phyloP scores from a whole-genome alignment of 805 yeast genomes.

The Babjeviella inositovora region DNA sequence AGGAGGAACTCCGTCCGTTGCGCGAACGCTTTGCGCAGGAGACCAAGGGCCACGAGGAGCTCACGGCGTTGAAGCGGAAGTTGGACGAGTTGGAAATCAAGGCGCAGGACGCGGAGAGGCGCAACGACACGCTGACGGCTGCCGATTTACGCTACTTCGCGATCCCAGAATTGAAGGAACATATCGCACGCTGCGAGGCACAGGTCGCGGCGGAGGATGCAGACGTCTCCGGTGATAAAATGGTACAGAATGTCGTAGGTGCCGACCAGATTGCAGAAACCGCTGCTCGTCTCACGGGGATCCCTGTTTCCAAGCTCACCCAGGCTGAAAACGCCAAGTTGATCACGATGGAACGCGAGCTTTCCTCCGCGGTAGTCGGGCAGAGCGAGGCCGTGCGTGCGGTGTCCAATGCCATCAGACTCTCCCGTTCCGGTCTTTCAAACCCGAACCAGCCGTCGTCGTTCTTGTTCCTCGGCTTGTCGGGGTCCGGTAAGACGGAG shows the following conservation, averaged over 20 bases:
- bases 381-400: conserved; percentile 94
- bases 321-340: conserved; percentile 92
- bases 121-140: conserved; percentile 85
- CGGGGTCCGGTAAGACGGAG: conserved; percentile 98
- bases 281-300: conserved; percentile 92
- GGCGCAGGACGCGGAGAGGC: conserved; percentile 93
- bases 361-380: conserved; percentile 79
- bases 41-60: conserved; percentile 79
- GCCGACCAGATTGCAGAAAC: conserved; percentile 87
- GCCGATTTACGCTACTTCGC: conserved; percentile 97
- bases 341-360: conserved; percentile 84
- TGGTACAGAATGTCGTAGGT: conserved; percentile 84
- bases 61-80: conserved; percentile 78
- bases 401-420: conserved; percentile 87
- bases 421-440: conserved; percentile 86
- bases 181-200: conserved; percentile 60
- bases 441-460: conserved; percentile 96
- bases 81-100: conserved; percentile 86
- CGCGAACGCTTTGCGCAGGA: conserved; percentile 78
- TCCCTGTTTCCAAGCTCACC: conserved; percentile 86
- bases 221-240: conserved; percentile 36
- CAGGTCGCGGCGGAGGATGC: conserved; percentile 66
- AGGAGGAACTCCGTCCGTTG: conserved; percentile 74
- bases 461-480: conserved; percentile 83
- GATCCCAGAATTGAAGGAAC: conserved; percentile 76